Evolutionary conservation across 768 basidiomycete genomes (phyloP).

Genomic region (Kwoniella sp.): DNA sequence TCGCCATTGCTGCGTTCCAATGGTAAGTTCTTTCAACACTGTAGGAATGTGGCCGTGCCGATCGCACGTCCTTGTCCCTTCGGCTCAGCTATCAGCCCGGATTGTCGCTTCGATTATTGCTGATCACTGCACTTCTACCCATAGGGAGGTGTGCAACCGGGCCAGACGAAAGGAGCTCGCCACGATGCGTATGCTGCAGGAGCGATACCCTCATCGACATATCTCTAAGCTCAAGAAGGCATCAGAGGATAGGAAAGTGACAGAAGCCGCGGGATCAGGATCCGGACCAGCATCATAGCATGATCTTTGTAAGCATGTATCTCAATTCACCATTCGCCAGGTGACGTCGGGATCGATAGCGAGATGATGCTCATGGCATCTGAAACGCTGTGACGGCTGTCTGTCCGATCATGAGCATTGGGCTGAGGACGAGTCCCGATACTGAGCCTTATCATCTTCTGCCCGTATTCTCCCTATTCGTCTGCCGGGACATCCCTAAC

Average conservation of each 20-base stretch:
- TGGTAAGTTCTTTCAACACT: conserved; percentile 36
- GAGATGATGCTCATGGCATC: neutral
- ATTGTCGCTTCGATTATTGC: neutral
- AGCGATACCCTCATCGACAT: conserved; percentile 47
- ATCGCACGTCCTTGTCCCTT: too few relatives aligned
- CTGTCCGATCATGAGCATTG: too few relatives aligned
- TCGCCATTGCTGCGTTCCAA: conserved; percentile 37
- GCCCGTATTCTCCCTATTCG: too few relatives aligned
- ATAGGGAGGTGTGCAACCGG: conserved; percentile 44
- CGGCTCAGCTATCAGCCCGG: neutral
- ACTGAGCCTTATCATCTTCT: too few relatives aligned
- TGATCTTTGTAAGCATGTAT: neutral
- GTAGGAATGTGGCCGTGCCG: too few relatives aligned
- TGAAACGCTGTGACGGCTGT: too few relatives aligned
- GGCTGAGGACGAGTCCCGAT: too few relatives aligned
- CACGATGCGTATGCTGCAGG: conserved; percentile 45
- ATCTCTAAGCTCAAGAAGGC: conserved; percentile 40
- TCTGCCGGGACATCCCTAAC: too few relatives aligned
- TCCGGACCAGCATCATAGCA: neutral
- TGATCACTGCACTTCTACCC: neutral
- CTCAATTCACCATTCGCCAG: neutral
- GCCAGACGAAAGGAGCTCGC: conserved; percentile 40
- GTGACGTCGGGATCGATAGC: neutral
- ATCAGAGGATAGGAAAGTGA: neutral
- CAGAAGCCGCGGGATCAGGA: neutral